Base-by-base conservation (phyloP, 495 filamentous ascomycete genomes). In the Neurospora tetraspora region DNA sequence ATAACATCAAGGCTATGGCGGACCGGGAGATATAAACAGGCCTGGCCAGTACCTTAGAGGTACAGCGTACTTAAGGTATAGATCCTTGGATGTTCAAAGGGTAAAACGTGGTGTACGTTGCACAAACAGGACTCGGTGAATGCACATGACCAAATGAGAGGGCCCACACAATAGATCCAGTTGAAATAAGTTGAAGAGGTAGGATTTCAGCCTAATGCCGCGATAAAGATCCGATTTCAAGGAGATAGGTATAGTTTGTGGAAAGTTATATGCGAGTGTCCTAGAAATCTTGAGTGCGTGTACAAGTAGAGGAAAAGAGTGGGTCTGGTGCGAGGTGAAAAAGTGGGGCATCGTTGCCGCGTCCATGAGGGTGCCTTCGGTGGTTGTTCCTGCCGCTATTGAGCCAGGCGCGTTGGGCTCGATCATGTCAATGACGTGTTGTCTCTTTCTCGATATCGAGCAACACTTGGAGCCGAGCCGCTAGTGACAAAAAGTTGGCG, bases 221-320 rank as follows among this genome's bases (percentile, higher is more conserved):
- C 0, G 0, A 12, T 47, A 5, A 0, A 12, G 9, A 23, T 0
- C 1, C 9, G 9, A 2, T 4, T 47, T 2, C 9, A 47, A 0
- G 4, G 43, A 2, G n/a, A 12, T 6, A 6, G 1, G n/a, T 5
- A 1, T 23, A 3, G 1, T 27, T 27, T 14, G 11, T 53, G 0
- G 20, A 7, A 53, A 27, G 5, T 12, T 53, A 27, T 23, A 7
- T 53, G 20, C 20, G 2, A 53, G 45, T 53, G 45, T 53, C 45
- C 45, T 45, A 9, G 45, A 7, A 53, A 14, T 14, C 14, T 0
- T 14, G 5, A 11, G 1, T 7, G 20, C 20, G 45, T 23, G 11
- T 27, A 36, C 34, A 36, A 36, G 34, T 36, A 53, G 20, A 53
- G 20, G 20, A 12, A 20, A 53, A 53, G 10, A 53, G 45, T 53